Evolutionary conservation across 148 eudicot species (phyloP).

Genomic region (Camellia granthamiana): DNA sequence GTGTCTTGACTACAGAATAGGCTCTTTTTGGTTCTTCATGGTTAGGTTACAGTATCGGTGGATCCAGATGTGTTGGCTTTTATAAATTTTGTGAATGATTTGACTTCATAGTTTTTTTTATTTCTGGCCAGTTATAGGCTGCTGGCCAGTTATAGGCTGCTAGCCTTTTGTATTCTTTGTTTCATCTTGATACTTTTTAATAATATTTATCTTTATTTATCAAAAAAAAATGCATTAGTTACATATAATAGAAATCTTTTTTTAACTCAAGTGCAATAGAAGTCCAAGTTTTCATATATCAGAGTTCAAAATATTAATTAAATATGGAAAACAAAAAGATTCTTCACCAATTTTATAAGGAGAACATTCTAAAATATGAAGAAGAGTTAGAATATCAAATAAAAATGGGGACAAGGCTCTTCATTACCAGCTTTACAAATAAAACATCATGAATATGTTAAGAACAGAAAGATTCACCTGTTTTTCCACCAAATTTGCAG

Average conservation of each 20-base stretch:
- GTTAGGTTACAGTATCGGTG: too few species aligned
- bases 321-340: background rate
- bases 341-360: background rate
- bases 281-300: background rate
- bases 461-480: conserved; percentile 48
- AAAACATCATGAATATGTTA: background rate
- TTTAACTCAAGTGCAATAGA: background rate
- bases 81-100: too few species aligned
- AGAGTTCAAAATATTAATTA: background rate
- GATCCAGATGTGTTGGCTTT: too few species aligned
- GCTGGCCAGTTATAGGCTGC: too few species aligned
- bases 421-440: background rate
- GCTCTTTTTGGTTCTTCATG: too few species aligned
- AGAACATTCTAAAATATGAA: background rate
- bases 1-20: too few species aligned
- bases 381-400: background rate
- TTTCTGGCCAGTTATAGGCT: too few species aligned
- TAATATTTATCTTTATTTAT: too few species aligned
- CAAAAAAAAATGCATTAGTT: background rate
- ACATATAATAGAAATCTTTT: background rate
- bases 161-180: too few species aligned
- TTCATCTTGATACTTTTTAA: too few species aligned
- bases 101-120: too few species aligned
- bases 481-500: conserved; percentile 80
- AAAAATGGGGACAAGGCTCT: background rate